Evolutionary conservation across 2,329 filamentous ascomycete genomes (phyloP).

Genomic region (Drechslerella dactyloides): DNA sequence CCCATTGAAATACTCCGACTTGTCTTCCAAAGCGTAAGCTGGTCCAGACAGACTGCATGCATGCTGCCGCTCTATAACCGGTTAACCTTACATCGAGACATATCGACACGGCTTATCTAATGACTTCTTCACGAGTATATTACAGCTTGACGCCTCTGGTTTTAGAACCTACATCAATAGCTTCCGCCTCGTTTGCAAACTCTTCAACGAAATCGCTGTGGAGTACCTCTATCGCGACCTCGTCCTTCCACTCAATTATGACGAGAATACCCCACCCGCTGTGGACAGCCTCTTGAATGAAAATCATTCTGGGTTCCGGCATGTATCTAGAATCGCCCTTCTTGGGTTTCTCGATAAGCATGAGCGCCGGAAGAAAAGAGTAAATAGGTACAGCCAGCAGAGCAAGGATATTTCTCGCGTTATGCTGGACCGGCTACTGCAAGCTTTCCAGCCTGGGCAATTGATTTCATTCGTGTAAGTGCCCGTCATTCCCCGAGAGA

Average conservation of each 20-base stretch:
- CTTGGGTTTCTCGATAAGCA: background rate
- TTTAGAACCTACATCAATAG: background rate
- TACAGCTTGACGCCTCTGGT: background rate
- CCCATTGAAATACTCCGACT: slow-evolving; percentile 22
- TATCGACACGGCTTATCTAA: too few species aligned
- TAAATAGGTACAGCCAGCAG: slow-evolving; percentile 5
- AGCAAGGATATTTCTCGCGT: slow-evolving; percentile 3
- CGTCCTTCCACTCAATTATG: slow-evolving; percentile 17
- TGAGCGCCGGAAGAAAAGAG: background rate
- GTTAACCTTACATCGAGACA: too few species aligned
- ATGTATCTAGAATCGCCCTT: slow-evolving; percentile 16
- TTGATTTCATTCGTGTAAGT: slow-evolving; percentile 30
- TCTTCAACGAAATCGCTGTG: slow-evolving; percentile 26
- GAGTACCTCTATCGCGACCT: slow-evolving; percentile 13
- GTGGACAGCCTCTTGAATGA: slow-evolving; percentile 2
- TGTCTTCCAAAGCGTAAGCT: slow-evolving; percentile 26
- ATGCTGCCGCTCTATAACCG: background rate
- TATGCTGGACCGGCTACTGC: background rate
- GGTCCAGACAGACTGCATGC: too few species aligned
- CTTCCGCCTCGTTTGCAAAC: slow-evolving; percentile 22
- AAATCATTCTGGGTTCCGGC: background rate
- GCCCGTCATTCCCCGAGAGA: too few species aligned
- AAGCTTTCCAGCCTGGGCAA: slow-evolving; percentile 13
- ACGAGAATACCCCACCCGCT: background rate
- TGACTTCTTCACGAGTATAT: too few species aligned